Conservation (phyloP, 805 yeast genomes). For the Cyberlindnera lachancei region DNA sequence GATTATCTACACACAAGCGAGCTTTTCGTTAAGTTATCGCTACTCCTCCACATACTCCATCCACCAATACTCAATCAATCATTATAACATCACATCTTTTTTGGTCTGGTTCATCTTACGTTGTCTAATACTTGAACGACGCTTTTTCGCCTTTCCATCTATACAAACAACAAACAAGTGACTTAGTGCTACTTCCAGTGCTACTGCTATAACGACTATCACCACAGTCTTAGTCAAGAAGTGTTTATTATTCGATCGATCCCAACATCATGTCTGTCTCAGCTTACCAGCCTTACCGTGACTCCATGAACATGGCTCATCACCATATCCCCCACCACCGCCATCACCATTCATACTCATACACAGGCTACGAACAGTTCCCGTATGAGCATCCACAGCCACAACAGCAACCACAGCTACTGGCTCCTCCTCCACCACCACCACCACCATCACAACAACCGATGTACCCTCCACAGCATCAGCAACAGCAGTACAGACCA, state of each 20-base stretch:
- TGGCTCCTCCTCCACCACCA: neutral
- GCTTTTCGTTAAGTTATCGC: constrained; percentile 38
- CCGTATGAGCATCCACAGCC: constrained; percentile 1
- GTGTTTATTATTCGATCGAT: no score
- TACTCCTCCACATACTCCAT: no score
- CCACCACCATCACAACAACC: constrained; percentile 2
- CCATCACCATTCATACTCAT: constrained; percentile 2
- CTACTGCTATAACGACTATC: constrained; percentile 3
- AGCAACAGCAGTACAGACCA: constrained; percentile 1
- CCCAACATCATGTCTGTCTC: no score
- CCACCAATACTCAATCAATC: no score
- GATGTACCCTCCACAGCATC: constrained; percentile 4
- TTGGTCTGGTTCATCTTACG: no score
- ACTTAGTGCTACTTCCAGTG: constrained; percentile 17
- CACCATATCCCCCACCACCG: no score
- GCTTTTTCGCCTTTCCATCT: neutral
- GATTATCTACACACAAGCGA: no score
- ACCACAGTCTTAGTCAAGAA: constrained; percentile 2
- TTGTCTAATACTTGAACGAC: no score
- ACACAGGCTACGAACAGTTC: neutral
- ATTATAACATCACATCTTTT: no score
- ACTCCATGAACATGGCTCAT: no score
- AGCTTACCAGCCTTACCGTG: no score
- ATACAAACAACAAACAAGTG: constrained; percentile 8
- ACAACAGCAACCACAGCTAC: constrained; percentile 2